Evolutionary conservation across 108 stramenopile species (phyloP).

Genomic region (Mediolabrus comicus): DNA sequence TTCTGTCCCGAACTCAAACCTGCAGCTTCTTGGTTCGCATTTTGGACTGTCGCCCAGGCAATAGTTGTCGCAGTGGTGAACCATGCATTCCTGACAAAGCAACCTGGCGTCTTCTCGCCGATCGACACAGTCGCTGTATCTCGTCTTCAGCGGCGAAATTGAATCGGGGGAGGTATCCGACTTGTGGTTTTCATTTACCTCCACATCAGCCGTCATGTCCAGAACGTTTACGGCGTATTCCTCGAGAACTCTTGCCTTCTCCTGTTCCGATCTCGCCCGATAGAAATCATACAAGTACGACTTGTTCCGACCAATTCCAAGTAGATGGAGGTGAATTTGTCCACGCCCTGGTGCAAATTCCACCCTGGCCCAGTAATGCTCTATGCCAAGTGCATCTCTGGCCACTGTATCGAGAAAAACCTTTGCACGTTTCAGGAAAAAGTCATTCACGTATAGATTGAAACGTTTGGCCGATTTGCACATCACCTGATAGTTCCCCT

Average conservation of each 20-base stretch:
- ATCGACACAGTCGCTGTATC: neutral
- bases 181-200: neutral
- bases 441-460: constrained; percentile 9
- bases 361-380: constrained; percentile 25
- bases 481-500: neutral
- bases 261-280: neutral
- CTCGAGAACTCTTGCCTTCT: constrained; percentile 4
- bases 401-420: constrained; percentile 10
- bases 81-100: constrained; percentile 1
- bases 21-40: too few relatives aligned
- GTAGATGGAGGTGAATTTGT: constrained; percentile 25
- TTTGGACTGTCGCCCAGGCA: too few relatives aligned
- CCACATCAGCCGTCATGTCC: constrained; percentile 21
- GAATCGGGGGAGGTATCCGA: neutral
- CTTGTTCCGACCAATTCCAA: constrained; percentile 14
- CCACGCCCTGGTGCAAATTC: constrained; percentile 28
- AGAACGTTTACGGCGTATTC: constrained; percentile 1
- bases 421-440: constrained; percentile 19
- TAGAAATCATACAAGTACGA: constrained; percentile 16
- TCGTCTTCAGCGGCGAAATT: neutral
- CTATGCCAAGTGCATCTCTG: constrained; percentile 11
- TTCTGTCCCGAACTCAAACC: too few relatives aligned
- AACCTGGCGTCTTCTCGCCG: neutral
- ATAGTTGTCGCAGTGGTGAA: neutral
- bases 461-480: neutral